Evolutionary conservation across 2,329 filamentous ascomycete species (phyloP).

Genomic region (Ceratocystis eucalypticola): DNA sequence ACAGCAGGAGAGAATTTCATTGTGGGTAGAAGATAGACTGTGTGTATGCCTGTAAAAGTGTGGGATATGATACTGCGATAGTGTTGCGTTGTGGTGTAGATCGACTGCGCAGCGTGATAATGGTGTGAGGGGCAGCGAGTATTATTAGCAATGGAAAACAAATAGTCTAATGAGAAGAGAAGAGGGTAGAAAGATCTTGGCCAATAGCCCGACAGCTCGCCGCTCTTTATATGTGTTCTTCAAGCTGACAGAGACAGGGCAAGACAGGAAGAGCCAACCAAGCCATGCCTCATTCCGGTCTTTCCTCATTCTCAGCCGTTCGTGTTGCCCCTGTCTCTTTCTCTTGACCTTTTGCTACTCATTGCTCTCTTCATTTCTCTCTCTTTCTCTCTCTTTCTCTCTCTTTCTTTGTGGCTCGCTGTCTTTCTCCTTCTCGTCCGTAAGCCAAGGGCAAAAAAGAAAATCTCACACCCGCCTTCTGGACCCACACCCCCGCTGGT

Average conservation of each 20-base stretch:
- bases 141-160: no score
- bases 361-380: neutral
- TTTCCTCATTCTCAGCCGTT: neutral
- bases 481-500: slow-evolving; percentile 2
- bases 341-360: neutral
- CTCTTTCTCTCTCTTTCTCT: neutral
- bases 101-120: neutral
- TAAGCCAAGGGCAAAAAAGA: neutral
- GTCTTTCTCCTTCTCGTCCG: neutral
- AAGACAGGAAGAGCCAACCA: no score
- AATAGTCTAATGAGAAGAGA: no score
- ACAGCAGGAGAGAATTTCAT: slow-evolving; percentile 30
- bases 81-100: neutral
- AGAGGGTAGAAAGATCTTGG: no score
- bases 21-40: slow-evolving; percentile 13
- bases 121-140: no score
- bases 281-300: neutral
- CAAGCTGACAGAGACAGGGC: neutral
- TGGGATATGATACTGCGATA: neutral
- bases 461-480: neutral
- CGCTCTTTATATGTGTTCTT: neutral
- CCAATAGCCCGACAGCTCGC: neutral
- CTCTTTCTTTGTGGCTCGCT: neutral
- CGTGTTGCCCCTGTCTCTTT: neutral
- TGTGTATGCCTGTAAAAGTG: neutral